Evolutionary conservation across 106 monocot genomes (phyloP).

Genomic region (Agapanthus africanus): DNA sequence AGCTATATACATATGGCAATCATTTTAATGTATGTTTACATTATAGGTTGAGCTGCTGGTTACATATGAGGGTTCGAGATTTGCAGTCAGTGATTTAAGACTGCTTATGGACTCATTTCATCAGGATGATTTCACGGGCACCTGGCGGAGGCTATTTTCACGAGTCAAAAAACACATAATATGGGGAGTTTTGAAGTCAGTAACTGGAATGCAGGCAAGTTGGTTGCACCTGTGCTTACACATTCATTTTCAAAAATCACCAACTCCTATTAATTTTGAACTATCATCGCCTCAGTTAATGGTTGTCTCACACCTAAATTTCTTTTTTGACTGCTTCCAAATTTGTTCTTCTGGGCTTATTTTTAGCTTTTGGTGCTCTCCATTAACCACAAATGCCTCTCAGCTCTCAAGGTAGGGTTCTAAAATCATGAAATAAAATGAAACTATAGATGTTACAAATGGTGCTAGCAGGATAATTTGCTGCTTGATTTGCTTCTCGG

Average conservation of each 20-base stretch:
- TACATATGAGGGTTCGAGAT: slow-evolving; percentile 90
- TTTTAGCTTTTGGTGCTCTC: too few relatives aligned
- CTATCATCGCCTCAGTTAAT: too few relatives aligned
- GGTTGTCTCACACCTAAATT: too few relatives aligned
- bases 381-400: too few relatives aligned
- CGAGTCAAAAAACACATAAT: slow-evolving; percentile 95
- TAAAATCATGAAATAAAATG: too few relatives aligned
- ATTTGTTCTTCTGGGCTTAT: too few relatives aligned
- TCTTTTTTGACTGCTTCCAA: too few relatives aligned
- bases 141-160: slow-evolving; percentile 86
- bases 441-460: too few relatives aligned
- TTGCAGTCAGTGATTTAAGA: slow-evolving; percentile 79
- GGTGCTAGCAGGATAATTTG: too few relatives aligned
- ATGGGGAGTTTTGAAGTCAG: slow-evolving; percentile 95
- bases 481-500: too few relatives aligned
- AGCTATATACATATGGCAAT: not conserved
- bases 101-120: slow-evolving; percentile 96
- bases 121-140: slow-evolving; percentile 86
- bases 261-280: not conserved
- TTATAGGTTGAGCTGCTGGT: slow-evolving; percentile 84
- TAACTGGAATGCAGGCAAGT: slow-evolving; percentile 96
- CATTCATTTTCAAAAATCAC: not conserved
- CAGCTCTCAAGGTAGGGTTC: too few relatives aligned
- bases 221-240: not conserved
- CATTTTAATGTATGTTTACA: not conserved